Base-by-base conservation (phyloP, 768 basidiomycete species). In the Leccinum pellstonianum region DNA sequence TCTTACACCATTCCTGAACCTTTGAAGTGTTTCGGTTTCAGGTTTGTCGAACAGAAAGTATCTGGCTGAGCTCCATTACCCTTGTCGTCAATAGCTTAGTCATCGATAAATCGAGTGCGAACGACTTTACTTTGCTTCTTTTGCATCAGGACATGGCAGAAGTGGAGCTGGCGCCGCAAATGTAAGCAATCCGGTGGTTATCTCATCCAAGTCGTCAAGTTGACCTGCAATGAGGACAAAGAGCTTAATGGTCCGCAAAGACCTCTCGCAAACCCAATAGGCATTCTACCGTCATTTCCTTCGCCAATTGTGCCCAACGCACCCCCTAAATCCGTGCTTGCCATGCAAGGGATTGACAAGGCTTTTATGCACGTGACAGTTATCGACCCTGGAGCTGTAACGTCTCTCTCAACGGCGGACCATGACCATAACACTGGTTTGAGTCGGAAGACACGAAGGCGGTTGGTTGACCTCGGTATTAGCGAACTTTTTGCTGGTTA, bases 401-500 rank as follows among this genome's bases (percentile, higher is more conserved):
- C 81, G 4, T 73, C 81, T 14, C 27, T 91, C 23, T 76, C 79
- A 0, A 60, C 64, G 23, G 62, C 72, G 5, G 68, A 64, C 5
- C 73, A 74, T 25, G 76, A 79, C 50, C 73, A 76, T n/a, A 75
- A 68, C 25, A 80, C 78, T 0, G 83, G 81, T 3, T 75, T 95
- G 19, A 81, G 83, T 57, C 79, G 78, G 66, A 85, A 77, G 69
- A 90, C 82, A 53, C 77, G 82, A 64, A 84, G 74, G 64, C 78
- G 90, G 47, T 69, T 97, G 57, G 73, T 78, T 37, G 90, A 92
- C 29, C 79, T 93, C 21, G 94, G 93, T 3, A 86, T 98, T 17
- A 80, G 78, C 4, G 88, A 94, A 59, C 78, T 96, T 58, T 97
- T 98, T 73, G 92, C 94, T 56, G 94, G 94, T 93, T 64, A 62